Percentiles rank a stretch among this genome's conserved stretches.
These are phyloP conservation scores for Leucosporidium creatinivorum DNA, from an alignment of 768 basidiomycete genomes.

Conservation along the genomic window DNA sequence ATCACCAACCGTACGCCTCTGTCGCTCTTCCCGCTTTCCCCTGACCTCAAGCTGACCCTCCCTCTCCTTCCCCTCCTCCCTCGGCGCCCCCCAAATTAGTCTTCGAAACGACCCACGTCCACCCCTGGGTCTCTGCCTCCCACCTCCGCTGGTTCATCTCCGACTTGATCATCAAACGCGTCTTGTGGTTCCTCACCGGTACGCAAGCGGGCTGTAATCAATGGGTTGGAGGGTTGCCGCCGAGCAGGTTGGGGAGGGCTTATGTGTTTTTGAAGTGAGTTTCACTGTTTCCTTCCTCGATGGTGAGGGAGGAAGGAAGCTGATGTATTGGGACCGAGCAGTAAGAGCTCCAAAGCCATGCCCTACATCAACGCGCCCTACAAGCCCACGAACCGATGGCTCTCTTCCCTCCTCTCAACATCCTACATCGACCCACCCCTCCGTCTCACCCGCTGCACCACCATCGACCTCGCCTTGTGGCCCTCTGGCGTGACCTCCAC, in stretches of 20 bases:
- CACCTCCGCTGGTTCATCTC: slow-evolving; percentile 52
- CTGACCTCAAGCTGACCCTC: neutral
- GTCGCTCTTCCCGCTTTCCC: neutral
- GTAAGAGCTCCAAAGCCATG: slow-evolving; percentile 54
- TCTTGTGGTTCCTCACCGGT: slow-evolving; percentile 55
- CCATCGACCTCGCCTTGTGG: slow-evolving; percentile 54
- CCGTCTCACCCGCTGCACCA: slow-evolving; percentile 43
- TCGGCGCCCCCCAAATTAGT: neutral
- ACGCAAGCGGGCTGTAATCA: slow-evolving; percentile 54
- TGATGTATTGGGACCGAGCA: neutral
- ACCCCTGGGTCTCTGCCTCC: slow-evolving; percentile 55
- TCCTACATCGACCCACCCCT: slow-evolving; percentile 55
- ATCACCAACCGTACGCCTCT: slow-evolving; percentile 55
- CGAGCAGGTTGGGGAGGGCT: slow-evolving; percentile 53
- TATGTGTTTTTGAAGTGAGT: slow-evolving; percentile 56
- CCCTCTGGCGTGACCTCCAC: slow-evolving; percentile 47
- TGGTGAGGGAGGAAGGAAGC: no score
- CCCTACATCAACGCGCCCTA: slow-evolving; percentile 55
- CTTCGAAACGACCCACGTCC: slow-evolving; percentile 42
- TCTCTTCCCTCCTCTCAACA: slow-evolving; percentile 48
- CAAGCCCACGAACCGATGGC: slow-evolving; percentile 45
- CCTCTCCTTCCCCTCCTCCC: neutral
- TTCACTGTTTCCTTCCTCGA: neutral
- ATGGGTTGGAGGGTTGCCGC: slow-evolving; percentile 57
- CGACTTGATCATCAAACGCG: slow-evolving; percentile 49